These are phyloP conservation scores for Colletotrichum navitas DNA, from an alignment of 2,329 filamentous ascomycete genomes.

Conservation along the genomic window DNA sequence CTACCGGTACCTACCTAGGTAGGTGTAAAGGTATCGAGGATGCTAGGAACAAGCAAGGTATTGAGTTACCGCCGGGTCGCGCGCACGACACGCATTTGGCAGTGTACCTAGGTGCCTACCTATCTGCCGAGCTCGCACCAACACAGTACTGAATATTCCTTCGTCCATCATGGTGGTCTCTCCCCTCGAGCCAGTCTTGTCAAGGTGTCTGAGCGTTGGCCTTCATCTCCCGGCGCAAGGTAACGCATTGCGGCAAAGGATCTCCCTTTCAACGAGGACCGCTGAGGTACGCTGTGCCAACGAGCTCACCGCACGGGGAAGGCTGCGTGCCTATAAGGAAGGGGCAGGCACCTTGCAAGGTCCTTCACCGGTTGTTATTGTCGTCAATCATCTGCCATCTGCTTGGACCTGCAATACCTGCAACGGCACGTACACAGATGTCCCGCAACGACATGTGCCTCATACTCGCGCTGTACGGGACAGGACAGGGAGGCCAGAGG, in stretches of 20 bases:
- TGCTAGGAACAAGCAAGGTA: background rate
- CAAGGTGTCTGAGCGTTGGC: background rate
- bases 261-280: background rate
- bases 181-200: background rate
- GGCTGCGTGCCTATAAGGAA: slow-evolving; percentile 3
- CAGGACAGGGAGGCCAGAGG: slow-evolving; percentile 24
- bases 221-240: slow-evolving; percentile 14
- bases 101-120: background rate
- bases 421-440: slow-evolving; percentile 5
- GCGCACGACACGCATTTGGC: background rate
- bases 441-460: slow-evolving; percentile 9
- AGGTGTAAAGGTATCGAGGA: background rate
- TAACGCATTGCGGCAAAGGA: background rate
- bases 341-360: background rate
- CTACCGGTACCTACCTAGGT: no score
- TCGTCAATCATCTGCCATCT: background rate
- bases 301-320: slow-evolving; percentile 4
- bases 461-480: slow-evolving; percentile 22
- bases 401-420: background rate
- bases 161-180: slow-evolving; percentile 1
- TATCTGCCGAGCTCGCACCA: background rate
- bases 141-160: background rate
- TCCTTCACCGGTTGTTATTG: background rate
- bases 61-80: background rate
- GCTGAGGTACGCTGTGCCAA: background rate